phyloP scores from a whole-genome alignment of 306 rosid species.

The Prunus mume region DNA sequence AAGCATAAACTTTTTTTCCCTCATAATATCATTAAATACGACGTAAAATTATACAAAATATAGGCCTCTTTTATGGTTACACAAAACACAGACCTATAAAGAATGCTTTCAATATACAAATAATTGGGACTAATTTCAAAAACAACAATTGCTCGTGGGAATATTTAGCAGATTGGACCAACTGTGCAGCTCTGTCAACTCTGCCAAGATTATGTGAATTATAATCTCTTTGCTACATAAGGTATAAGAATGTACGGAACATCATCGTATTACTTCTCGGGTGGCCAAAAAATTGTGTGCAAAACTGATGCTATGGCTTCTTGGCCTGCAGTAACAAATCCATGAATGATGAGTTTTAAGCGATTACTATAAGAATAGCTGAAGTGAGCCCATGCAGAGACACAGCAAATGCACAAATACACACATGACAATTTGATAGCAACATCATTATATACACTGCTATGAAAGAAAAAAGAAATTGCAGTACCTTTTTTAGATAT shows the following conservation, averaged over 20 bases:
- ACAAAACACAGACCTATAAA: constrained; percentile 11
- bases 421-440: background rate
- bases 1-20: background rate
- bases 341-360: background rate
- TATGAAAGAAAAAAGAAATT: background rate
- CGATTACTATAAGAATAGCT: background rate
- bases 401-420: background rate
- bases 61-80: background rate
- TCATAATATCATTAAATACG: background rate
- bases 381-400: background rate
- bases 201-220: constrained; percentile 23
- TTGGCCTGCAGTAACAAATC: constrained; percentile 60
- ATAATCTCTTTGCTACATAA: constrained; percentile 18
- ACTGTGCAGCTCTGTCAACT: constrained; percentile 20
- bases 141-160: constrained; percentile 32
- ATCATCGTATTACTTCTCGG: constrained; percentile 25
- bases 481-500: constrained; percentile 74
- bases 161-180: constrained; percentile 19
- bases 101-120: constrained; percentile 25
- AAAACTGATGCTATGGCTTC: constrained; percentile 41
- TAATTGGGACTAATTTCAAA: constrained; percentile 24
- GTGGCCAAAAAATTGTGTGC: constrained; percentile 16
- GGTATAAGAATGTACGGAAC: constrained; percentile 8
- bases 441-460: background rate
- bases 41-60: background rate